Percentiles rank a stretch among this genome's conserved stretches.
Evolutionary conservation across 2,329 filamentous ascomycete species (phyloP).

Genomic region (Phialophora tarda): DNA sequence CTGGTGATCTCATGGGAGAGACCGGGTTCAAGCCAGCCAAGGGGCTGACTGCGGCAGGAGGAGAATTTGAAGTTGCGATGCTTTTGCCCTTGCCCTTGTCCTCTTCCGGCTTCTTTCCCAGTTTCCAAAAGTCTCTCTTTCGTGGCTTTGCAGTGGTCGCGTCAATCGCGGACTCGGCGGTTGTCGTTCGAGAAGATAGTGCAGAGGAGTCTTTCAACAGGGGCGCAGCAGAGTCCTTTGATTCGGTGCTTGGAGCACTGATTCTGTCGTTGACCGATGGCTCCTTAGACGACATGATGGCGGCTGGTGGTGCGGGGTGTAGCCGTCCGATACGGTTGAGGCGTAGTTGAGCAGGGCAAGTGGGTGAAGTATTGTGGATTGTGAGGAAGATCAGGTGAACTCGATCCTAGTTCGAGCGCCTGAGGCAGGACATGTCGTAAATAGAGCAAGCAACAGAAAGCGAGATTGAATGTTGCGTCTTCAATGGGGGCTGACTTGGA

Average conservation of each 20-base stretch:
- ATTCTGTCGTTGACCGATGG: constrained; percentile 30
- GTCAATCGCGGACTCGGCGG: constrained; percentile 6
- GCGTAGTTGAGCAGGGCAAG: background rate
- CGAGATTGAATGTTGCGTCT: constrained; percentile 10
- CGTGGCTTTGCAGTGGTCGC: constrained; percentile 49
- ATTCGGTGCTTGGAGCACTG: constrained; percentile 34
- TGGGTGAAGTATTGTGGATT: background rate
- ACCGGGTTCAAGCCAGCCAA: constrained; percentile 36
- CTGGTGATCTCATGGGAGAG: constrained; percentile 41
- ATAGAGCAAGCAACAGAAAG: constrained; percentile 7
- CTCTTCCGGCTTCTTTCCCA: constrained; percentile 65
- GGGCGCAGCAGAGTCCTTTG: constrained; percentile 35
- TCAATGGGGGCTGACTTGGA: constrained; percentile 17
- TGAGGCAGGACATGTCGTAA: constrained; percentile 19
- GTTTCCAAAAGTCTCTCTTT: constrained; percentile 65
- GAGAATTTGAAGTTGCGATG: constrained; percentile 31
- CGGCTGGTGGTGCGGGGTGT: background rate
- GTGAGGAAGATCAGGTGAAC: constrained; percentile 5
- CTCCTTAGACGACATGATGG: constrained; percentile 28
- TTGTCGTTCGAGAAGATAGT: constrained; percentile 6
- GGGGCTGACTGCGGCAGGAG: constrained; percentile 39
- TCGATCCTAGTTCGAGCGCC: constrained; percentile 8
- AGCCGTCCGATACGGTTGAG: constrained; percentile 2
- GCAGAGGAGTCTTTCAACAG: constrained; percentile 25
- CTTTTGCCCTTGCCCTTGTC: constrained; percentile 43